Percentiles rank a stretch among this genome's conserved stretches.
phyloP scores from a whole-genome alignment of 176 grass and related monocot species.

The Paspalum notatum region DNA sequence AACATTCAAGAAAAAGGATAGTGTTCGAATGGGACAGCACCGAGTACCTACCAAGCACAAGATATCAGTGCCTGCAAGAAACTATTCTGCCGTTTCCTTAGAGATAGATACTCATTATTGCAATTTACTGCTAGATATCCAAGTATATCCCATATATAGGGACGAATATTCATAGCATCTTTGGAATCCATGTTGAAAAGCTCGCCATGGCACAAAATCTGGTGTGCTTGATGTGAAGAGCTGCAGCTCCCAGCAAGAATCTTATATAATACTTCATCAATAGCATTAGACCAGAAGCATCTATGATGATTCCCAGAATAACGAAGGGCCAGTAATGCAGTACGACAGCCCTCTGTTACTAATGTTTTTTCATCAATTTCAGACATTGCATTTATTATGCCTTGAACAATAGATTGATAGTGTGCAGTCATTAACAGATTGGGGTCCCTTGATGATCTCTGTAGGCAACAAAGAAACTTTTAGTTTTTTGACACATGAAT shows the following conservation, averaged over 20 bases:
- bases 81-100: slow-evolving; percentile 33
- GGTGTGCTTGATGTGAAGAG: slow-evolving; percentile 21
- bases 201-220: slow-evolving; percentile 36
- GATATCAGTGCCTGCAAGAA: slow-evolving; percentile 68
- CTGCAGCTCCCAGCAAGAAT: slow-evolving; percentile 54
- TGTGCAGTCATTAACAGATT: slow-evolving; percentile 47
- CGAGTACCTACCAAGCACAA: slow-evolving; percentile 85
- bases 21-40: slow-evolving; percentile 4
- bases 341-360: slow-evolving; percentile 71
- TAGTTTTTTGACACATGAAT: slow-evolving; percentile 8
- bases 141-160: slow-evolving; percentile 79
- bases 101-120: slow-evolving; percentile 30
- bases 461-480: slow-evolving; percentile 24
- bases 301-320: slow-evolving; percentile 70
- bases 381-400: slow-evolving; percentile 63
- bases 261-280: slow-evolving; percentile 62
- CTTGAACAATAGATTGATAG: slow-evolving; percentile 58
- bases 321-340: slow-evolving; percentile 54
- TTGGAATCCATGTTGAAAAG: slow-evolving; percentile 49
- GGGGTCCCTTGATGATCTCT: slow-evolving; percentile 61
- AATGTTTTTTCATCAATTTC: slow-evolving; percentile 51
- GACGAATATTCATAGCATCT: slow-evolving; percentile 50
- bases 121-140: slow-evolving; percentile 66
- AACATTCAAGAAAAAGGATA: not conserved
- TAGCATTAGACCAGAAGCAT: slow-evolving; percentile 72